Evolutionary conservation across 2,329 filamentous ascomycete species (phyloP), one percentile per base, ranked within the genome.

Genomic region (Xylariaceae sp.): DNA sequence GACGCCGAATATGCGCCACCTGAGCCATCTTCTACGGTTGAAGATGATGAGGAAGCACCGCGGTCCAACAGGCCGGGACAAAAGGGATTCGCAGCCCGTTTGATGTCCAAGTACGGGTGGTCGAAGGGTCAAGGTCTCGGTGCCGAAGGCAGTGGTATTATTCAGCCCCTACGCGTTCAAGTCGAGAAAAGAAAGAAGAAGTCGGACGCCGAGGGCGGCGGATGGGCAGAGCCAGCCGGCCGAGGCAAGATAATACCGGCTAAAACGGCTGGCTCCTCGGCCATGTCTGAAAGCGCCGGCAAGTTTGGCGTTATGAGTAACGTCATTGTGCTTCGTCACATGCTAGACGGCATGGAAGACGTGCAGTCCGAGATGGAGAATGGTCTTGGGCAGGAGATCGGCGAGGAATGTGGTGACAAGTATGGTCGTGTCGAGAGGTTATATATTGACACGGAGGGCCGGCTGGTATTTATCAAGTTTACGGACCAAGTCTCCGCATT

Each of bases 41-140:
- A 54, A 8, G 55, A 62, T 29, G 42, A 40, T 6, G 49, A 46
- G 2, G 9, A 45, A 40, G 65, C 70, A 26, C 71, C 76, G 34
- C 81, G 82, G 39, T 86, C 85, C 42, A 81, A 76, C 54, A 83
- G 85, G 2, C 90, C 91, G 0, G 89, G 90, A 12, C 88, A 95
- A 70, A 81, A 85, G 60, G 88, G 86, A 50, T 96, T 96, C 70
- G 94, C 90, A 0, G 83, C 91, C 62, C 87, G 91, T 35, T 81
- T 97, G 53, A 90, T 99, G 84, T 81, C 84, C 58, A 97, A 96
- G 69, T 94, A 96, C 73, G 94, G 94, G 53, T 97, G 91, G 89
- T 86, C 85, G 37, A 87, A 91, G 66, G 94, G 94, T 29, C 81
- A 86, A 59, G 94, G 94, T 26, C 82, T 99, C 3, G 94, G 94